These are phyloP conservation scores for Chlorella sorokiniana DNA, from an alignment of 139 green algal genomes.

Conservation along the genomic window DNA sequence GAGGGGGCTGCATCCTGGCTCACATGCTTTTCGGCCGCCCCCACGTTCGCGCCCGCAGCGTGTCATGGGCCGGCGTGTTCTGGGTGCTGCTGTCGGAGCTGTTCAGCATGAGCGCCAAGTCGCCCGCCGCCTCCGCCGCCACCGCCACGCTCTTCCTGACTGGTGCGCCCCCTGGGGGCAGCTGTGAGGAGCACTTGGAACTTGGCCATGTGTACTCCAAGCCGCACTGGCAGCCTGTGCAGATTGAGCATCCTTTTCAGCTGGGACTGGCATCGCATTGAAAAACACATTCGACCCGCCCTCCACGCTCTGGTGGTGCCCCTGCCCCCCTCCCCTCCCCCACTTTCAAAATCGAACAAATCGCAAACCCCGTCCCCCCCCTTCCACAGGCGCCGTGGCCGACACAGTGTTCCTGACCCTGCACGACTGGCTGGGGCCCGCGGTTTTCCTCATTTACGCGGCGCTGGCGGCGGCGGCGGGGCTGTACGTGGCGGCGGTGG, in stretches of 20 bases:
- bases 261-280: too few species aligned
- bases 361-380: not conserved
- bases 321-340: not conserved
- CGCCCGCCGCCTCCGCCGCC: conserved; percentile 56
- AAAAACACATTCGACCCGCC: too few species aligned
- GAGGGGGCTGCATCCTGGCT: not conserved
- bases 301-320: too few species aligned
- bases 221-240: not conserved
- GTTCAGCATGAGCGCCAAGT: conserved; percentile 76
- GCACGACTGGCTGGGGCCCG: conserved; percentile 49
- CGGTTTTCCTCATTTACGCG: conserved; percentile 66
- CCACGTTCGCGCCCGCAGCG: conserved; percentile 1
- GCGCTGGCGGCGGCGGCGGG: conserved; percentile 35
- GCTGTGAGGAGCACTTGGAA: not conserved
- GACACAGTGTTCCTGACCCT: conserved; percentile 77
- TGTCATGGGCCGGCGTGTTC: conserved; percentile 73
- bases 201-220: not conserved
- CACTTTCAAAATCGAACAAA: not conserved
- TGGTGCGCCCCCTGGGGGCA: conserved; percentile 30
- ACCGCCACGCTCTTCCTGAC: conserved; percentile 73
- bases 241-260: too few species aligned
- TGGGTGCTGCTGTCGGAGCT: conserved; percentile 83
- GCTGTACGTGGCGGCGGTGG: conserved; percentile 51
- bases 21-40: not conserved
- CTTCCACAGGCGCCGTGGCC: conserved; percentile 49